Evolutionary conservation across 495 filamentous ascomycete genomes (phyloP).

Genomic region (Penicillium nucicola): DNA sequence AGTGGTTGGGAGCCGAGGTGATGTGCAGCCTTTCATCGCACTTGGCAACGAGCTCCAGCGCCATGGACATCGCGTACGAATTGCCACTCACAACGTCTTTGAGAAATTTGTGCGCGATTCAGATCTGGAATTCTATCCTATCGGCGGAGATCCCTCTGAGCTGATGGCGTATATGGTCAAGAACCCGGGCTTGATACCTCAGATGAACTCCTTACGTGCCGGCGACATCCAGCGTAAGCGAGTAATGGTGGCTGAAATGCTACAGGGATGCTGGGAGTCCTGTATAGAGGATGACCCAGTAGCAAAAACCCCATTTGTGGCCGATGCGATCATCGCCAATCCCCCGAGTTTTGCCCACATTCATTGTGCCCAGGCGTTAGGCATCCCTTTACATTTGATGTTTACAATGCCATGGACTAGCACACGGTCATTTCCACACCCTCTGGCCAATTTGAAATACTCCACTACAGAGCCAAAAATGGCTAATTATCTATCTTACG

Average conservation of each 20-base stretch:
- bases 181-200: slow-evolving; percentile 46
- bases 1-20: slow-evolving; percentile 49
- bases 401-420: slow-evolving; percentile 57
- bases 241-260: slow-evolving; percentile 47
- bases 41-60: slow-evolving; percentile 42
- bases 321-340: slow-evolving; percentile 62
- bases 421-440: slow-evolving; percentile 52
- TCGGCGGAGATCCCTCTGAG: slow-evolving; percentile 57
- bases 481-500: slow-evolving; percentile 55
- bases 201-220: slow-evolving; percentile 32
- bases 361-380: slow-evolving; percentile 55
- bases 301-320: slow-evolving; percentile 56
- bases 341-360: slow-evolving; percentile 60
- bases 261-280: slow-evolving; percentile 58
- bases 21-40: slow-evolving; percentile 51
- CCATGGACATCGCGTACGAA: slow-evolving; percentile 49
- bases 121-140: slow-evolving; percentile 56
- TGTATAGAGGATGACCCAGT: slow-evolving; percentile 47
- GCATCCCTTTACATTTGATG: slow-evolving; percentile 59
- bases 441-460: slow-evolving; percentile 48
- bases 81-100: slow-evolving; percentile 60
- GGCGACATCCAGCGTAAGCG: slow-evolving; percentile 40
- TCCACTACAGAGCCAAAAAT: slow-evolving; percentile 35
- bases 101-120: slow-evolving; percentile 51
- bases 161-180: slow-evolving; percentile 59